Base-by-base conservation (phyloP, 805 yeast species). In the Ogataea naganishii region DNA sequence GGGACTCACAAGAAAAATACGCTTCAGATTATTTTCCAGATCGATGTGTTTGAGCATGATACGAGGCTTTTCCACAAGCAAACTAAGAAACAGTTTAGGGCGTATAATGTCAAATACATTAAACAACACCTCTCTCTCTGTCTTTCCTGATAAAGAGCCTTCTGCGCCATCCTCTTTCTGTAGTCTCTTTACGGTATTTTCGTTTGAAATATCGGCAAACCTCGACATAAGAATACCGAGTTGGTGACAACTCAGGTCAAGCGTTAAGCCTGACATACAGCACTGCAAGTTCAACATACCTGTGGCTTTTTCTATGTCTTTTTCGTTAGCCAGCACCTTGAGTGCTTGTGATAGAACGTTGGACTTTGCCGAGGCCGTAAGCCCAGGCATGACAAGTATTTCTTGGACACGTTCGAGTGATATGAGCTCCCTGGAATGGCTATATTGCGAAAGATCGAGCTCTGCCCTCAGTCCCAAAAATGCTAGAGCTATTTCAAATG, bases 201-300 rank as follows among this genome's bases (percentile, higher is more conserved):
- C 24, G 4, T 35, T 24, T 4, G 23, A 14, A 19, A 29, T 24
- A 14, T 27, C 27, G 6, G 18, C 12, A 15, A 31, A 29, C 18
- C 21, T 24, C 4, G 32, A 18, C 2, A 58, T 46, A 20, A 60
- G 44, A 13, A 60, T 46, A 1, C 64, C 55, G 3, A 64, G 39
- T 27, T 65, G 60, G 9, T 51, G 51, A 4, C 64, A 51, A 18
- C 66, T 60, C 15, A 65, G 40, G 38, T 69, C 75, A n/a, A 66
- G 23, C 1, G 61, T 53, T 13, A 70, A 60, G 2, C 66, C 66
- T 3, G 71, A 53, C 3, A 66, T 26, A 29, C 62, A 65, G 14
- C 62, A 60, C 11, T 59, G 52, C 2, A 64, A 27, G 5, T 52
- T 53, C 3, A 56, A 33, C 15, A 62, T 44, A n/a, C n/a, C n/a